Percentiles rank a stretch among this genome's conserved stretches.
These are phyloP conservation scores for Pterocarpus macrocarpus DNA, from an alignment of 306 rosid species.

Conservation along the genomic window DNA sequence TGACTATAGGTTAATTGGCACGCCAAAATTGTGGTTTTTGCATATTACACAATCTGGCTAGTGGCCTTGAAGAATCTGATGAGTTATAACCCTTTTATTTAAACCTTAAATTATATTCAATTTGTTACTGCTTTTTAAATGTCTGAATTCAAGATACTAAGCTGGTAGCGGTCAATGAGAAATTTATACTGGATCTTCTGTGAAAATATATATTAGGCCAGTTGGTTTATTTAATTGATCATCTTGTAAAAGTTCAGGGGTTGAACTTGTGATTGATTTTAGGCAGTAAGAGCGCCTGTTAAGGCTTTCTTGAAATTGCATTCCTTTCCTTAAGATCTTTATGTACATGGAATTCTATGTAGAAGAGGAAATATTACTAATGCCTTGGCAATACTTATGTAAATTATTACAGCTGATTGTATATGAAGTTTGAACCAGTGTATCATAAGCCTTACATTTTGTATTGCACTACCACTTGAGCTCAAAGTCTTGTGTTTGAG, in stretches of 20 bases:
- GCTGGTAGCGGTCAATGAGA: background rate
- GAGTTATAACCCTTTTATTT: too few relatives aligned
- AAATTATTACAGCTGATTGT: background rate
- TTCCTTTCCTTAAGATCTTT: background rate
- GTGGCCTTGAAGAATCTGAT: too few relatives aligned
- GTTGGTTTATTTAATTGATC: background rate
- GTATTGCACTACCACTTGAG: background rate
- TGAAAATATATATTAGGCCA: background rate
- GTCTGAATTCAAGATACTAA: too few relatives aligned
- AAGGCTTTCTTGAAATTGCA: background rate
- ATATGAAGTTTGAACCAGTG: background rate
- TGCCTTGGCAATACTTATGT: background rate
- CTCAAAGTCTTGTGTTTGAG: constrained; percentile 3
- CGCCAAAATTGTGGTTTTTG: too few relatives aligned
- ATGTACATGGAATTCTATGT: background rate
- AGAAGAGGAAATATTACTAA: constrained; percentile 1
- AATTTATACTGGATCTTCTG: background rate
- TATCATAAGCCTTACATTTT: background rate
- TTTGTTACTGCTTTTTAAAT: background rate
- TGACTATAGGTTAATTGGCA: too few relatives aligned
- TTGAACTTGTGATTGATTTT: constrained; percentile 14
- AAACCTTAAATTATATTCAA: background rate
- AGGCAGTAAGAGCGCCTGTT: background rate
- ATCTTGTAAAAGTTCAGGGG: background rate
- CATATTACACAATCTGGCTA: too few relatives aligned